Percentiles rank a stretch among this genome's conserved stretches.
Conservation (phyloP, 1,284 basidiomycete species). For the Limonomyces culmigenus region DNA sequence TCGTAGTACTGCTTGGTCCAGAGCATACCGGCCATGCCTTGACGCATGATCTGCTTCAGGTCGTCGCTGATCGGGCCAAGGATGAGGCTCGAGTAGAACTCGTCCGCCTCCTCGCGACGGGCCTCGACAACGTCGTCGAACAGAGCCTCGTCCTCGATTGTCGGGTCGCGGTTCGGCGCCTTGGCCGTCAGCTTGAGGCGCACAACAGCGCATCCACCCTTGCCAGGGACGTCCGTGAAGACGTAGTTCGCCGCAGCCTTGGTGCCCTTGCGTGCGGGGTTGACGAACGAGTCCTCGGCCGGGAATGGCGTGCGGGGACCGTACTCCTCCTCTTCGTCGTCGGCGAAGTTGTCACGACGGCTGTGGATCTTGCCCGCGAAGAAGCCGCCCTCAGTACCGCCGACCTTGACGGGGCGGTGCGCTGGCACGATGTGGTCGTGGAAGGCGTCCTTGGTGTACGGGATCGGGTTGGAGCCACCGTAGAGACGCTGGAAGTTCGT, state of each 20-base stretch:
- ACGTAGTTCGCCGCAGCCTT: conserved; percentile 87
- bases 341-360: conserved; percentile 22
- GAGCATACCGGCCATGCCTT: conserved; percentile 96
- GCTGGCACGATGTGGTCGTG: conserved; percentile 87
- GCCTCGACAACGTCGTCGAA: conserved; percentile 89
- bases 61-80: conserved; percentile 80
- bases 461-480: conserved; percentile 67
- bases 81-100: conserved; percentile 79
- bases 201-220: conserved; percentile 91
- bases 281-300: conserved; percentile 47
- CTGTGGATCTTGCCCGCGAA: conserved; percentile 33
- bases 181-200: conserved; percentile 83
- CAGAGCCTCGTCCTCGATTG: conserved; percentile 74
- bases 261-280: conserved; percentile 78
- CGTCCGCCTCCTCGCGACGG: conserved; percentile 81
- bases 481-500: conserved; percentile 92
- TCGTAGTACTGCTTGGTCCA: conserved; percentile 98
- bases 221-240: conserved; percentile 76
- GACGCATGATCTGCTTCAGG: conserved; percentile 89
- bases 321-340: conserved; percentile 16
- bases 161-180: conserved; percentile 57
- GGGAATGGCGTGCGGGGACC: conserved; percentile 42
- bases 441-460: conserved; percentile 95
- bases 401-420: conserved; percentile 72
- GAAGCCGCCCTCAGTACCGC: conserved; percentile 15